Evolutionary conservation across 352 stramenopile species (phyloP), one percentile per base, ranked within the genome.

Genomic region (Phytophthora melonis): DNA sequence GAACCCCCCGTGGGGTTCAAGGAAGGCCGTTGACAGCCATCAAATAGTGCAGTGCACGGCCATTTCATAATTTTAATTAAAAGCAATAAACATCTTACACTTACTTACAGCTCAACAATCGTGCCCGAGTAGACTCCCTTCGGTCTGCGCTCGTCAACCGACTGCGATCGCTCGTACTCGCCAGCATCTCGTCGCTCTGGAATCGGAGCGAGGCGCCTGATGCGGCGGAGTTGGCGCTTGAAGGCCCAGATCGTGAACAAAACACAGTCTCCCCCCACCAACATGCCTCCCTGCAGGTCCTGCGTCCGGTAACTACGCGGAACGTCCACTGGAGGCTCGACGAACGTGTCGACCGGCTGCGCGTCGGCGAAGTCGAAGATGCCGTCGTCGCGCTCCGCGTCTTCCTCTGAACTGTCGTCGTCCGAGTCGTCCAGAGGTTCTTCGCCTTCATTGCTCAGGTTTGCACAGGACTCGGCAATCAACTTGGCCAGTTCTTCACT

Each of bases 241-340:
- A 79, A 81, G 1, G 68, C 75, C 66, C 62, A 69, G 10, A 68
- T 60, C 6, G 75, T 81, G 60, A 79, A 81, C 14, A 78, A 21
- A 1, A 81, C 75, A 13, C 18, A 52, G 18, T 67, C 8, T 2
- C 71, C 75, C 13, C 62, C 75, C n/a, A 81, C 71, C 13, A 72
- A 19, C 14, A 68, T 52, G 7, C 75, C 75, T 13, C 75, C 75
- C 9, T 58, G 55, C 10, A 76, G 67, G 21, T 81, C 71, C n/a
- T 79, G 75, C 39, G 60, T 68, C 36, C 63, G 59, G 65, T 81
- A 81, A 7, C 18, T 54, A 2, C 57, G 23, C 56, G 67, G 75
- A 14, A 81, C 55, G 16, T 76, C 63, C 47, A 81, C 75, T 10
- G 75, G 71, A 49, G 71, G 75, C 19, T 61, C 55, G 13, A 79